Percentiles rank a stretch among this genome's conserved stretches.
These are phyloP conservation scores for Leishmania martiniquensis DNA, from an alignment of 208 protist species.

Conservation along the genomic window DNA sequence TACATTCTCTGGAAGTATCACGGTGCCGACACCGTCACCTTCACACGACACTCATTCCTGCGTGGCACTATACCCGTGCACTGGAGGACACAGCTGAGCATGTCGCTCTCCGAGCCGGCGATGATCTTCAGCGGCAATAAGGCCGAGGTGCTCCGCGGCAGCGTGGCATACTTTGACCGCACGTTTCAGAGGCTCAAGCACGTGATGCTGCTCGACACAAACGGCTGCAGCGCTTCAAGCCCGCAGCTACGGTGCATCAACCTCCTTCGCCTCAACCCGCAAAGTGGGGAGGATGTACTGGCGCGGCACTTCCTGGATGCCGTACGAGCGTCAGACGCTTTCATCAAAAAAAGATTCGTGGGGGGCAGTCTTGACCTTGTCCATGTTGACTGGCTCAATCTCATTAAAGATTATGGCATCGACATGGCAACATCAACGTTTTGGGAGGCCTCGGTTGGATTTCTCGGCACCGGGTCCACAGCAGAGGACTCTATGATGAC, in stretches of 20 bases:
- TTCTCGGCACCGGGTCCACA: conserved; percentile 42
- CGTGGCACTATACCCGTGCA: conserved; percentile 86
- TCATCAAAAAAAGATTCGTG: conserved; percentile 43
- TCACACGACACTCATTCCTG: conserved; percentile 72
- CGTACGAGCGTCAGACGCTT: conserved; percentile 44
- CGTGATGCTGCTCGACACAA: conserved; percentile 63
- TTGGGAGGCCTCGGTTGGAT: conserved; percentile 65
- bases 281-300: conserved; percentile 65
- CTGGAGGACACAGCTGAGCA: conserved; percentile 77
- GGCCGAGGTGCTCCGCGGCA: conserved; percentile 61
- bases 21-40: conserved; percentile 47
- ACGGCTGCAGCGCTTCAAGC: conserved; percentile 16
- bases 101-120: conserved; percentile 67
- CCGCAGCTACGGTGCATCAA: conserved; percentile 84
- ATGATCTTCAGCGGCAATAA: conserved; percentile 85
- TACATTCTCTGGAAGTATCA: conserved; percentile 78
- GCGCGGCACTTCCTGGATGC: conserved; percentile 71
- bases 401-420: conserved; percentile 76
- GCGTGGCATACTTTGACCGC: conserved; percentile 67
- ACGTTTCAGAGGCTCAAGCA: conserved; percentile 53
- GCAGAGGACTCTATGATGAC: conserved; percentile 68
- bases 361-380: conserved; percentile 64
- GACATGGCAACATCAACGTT: conserved; percentile 65
- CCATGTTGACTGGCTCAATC: conserved; percentile 86
- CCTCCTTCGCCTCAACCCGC: conserved; percentile 73